Base-by-base conservation (phyloP, 257 asterid genomes). In the Scutellaria minor region DNA sequence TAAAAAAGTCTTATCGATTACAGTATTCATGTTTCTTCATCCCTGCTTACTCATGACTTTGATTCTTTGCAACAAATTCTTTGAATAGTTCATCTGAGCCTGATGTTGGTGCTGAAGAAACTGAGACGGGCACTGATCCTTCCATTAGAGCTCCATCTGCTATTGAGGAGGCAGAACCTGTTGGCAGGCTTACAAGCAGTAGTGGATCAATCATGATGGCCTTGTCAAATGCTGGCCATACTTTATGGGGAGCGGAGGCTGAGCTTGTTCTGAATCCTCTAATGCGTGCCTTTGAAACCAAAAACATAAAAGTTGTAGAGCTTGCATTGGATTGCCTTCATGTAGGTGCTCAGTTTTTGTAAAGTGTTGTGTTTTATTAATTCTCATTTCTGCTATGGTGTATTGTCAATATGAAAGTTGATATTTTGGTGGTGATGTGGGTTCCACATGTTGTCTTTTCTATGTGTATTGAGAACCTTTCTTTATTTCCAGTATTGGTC, bases 251-350 rank as follows among this genome's bases (percentile, higher is more conserved):
- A 86, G 84, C 88, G 85, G 96, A 95, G 79, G 88, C 89, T 58
- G 99, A 90, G 87, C 93, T 95, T 76, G 92, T 95, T 64, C 73
- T 95, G 82, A 92, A 78, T 78, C 98, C 98, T 10, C 88, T 95
- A 37, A 82, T 93, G 79, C 89, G 88, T 79, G 96, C 99, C 51
- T 92, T 92, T 75, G 97, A 92, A 84, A 92, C 98, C 59, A 92
- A 92, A 83, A 87, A 88, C 85, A 81, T 85, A 41, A 92, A 84
- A 89, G 76, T 95, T 31, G 82, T 87, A 81, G 99, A 95, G 87
- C 99, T 95, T 78, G 98, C 97, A 66, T 84, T 95, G 88, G 99
- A 95, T 90, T 95, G 99, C 84, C 97, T 95, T 81, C 99, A 95
- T 85, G 99, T 95, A 90, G 75, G 99, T 83, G 74, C 66, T 68